A percentile compares a stretch with the other conserved stretches of the same genome.
Conservation (phyloP, 2,329 filamentous ascomycete species). For the Alternaria viburni region DNA sequence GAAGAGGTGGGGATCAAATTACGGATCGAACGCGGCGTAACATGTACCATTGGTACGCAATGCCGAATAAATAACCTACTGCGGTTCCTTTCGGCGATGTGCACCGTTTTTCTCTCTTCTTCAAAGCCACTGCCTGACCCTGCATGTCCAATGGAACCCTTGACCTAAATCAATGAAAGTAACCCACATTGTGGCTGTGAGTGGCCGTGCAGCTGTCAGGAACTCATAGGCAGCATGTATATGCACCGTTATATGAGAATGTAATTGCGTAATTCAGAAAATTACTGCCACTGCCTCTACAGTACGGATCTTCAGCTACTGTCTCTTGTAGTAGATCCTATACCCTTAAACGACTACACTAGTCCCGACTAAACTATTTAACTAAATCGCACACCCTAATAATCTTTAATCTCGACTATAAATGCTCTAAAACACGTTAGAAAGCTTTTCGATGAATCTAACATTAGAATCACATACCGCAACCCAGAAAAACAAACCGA, state of each 20-base stretch:
- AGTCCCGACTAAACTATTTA: background rate
- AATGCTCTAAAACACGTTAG: background rate
- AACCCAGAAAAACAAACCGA: background rate
- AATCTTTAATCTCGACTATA: background rate
- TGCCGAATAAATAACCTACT: background rate
- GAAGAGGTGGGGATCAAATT: background rate
- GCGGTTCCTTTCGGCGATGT: background rate
- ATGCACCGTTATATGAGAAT: background rate
- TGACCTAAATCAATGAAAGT: background rate
- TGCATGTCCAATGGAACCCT: background rate
- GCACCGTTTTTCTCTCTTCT: background rate
- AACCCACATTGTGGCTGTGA: background rate
- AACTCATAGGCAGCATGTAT: background rate
- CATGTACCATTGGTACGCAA: background rate
- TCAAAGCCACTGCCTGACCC: background rate
- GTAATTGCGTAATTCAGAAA: background rate
- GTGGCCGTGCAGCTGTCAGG: background rate
- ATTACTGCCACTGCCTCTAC: background rate
- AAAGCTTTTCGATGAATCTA: background rate
- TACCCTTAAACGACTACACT: background rate
- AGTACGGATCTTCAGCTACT: background rate
- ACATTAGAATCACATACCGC: background rate
- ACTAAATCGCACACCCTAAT: accelerated
- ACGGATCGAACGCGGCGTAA: background rate
- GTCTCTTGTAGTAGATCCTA: background rate